Evolutionary conservation across 2,329 filamentous ascomycete species (phyloP), one percentile per base, ranked within the genome.

Genomic region (Cytospora piceicola): DNA sequence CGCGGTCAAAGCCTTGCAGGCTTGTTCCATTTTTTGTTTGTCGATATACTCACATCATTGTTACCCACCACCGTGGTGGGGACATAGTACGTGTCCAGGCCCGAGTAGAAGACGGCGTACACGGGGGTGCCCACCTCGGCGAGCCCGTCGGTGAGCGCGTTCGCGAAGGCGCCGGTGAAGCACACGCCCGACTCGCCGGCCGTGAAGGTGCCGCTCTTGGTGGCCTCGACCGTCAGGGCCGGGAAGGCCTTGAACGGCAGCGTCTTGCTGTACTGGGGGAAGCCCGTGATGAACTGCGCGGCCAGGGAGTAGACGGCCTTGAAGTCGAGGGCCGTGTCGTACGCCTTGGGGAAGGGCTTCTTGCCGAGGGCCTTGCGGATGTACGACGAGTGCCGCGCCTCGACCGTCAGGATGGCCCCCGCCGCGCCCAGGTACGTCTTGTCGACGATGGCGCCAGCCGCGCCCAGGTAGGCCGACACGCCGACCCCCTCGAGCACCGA

Each of bases 301-400:
- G 88, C 88, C n/a, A 91, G 81, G 3, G 87, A 87, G 79, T 82
- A 89, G 57, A 90, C 86, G 71, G 83, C 77, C 74, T 88, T 82
- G 72, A 84, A 80, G 69, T 77, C 75, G 46, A 90, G 79, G 0
- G 87, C 85, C 29, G 82, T 80, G 69, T 90, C 88, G 69, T 88
- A 88, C 9, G 87, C 76, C 69, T 85, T 81, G 0, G 88, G 78
- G 71, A 86, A 88, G 2, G 87, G 85, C 5, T 75, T 74, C 70
- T 85, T 73, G 58, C 78, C 75, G 22, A 82, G 75, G 12, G 77
- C 77, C 34, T 78, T 75, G 61, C 88, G 85, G 69, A 90, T 78
- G 77, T 88, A 89, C 4, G 88, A 79, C 1, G 83, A 83, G 77
- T 91, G 88, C 12, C 88, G 83, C 36, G 88, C 82, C 72, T 90